Evolutionary conservation across 2,329 filamentous ascomycete species (phyloP).

Genomic region (Canariomyces notabilis): DNA sequence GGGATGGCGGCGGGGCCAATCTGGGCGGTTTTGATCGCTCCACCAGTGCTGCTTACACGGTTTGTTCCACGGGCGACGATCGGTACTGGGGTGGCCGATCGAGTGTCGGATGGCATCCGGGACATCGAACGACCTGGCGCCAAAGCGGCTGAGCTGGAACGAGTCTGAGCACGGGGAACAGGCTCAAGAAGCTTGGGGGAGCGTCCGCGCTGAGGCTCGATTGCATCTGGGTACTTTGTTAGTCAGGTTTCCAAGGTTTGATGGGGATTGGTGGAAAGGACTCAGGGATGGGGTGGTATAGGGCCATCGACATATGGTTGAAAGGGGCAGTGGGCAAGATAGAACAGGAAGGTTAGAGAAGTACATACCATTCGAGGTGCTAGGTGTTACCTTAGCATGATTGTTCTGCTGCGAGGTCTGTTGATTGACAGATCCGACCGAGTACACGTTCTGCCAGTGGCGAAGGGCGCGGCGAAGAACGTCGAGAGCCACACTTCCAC

Average conservation of each 20-base stretch:
- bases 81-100: not conserved
- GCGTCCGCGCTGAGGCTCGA: too few relatives aligned
- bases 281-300: not conserved
- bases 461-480: constrained; percentile 3
- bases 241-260: too few relatives aligned
- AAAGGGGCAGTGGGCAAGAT: not conserved
- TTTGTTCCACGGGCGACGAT: not conserved
- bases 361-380: not conserved
- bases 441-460: constrained; percentile 10
- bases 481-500: not conserved
- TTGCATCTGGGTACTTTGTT: too few relatives aligned
- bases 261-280: too few relatives aligned
- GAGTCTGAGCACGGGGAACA: not conserved
- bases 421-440: not conserved
- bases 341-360: not conserved
- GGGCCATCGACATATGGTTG: not conserved
- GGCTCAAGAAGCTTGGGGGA: too few relatives aligned
- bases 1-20: not conserved
- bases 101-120: not conserved
- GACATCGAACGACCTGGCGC: too few relatives aligned
- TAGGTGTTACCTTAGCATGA: not conserved
- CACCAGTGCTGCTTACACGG: not conserved
- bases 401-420: not conserved
- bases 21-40: not conserved
- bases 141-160: not conserved